Evolutionary conservation across 306 rosid species (phyloP).

Genomic region (Trifolium subterraneum): DNA sequence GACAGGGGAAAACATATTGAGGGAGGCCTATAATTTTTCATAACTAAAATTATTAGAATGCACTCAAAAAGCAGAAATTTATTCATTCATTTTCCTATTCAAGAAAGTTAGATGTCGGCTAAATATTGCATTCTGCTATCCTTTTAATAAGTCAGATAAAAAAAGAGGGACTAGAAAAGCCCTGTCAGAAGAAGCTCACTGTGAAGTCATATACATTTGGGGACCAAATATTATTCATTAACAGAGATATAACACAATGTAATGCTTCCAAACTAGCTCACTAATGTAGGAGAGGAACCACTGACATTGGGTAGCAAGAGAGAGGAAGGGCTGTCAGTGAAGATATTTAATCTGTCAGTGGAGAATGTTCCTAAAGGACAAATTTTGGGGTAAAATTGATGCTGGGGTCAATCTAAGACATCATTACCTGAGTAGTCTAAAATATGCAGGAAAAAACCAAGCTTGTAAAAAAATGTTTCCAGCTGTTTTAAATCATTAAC

Average conservation of each 20-base stretch:
- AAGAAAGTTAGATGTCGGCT: constrained; percentile 22
- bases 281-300: constrained; percentile 34
- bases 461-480: constrained; percentile 95
- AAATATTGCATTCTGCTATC: constrained; percentile 17
- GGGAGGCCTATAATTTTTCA: constrained; percentile 21
- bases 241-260: constrained; percentile 22
- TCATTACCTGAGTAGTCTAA: constrained; percentile 86
- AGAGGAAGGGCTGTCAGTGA: constrained; percentile 31
- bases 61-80: constrained; percentile 20
- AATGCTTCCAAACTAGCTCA: constrained; percentile 40
- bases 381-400: constrained; percentile 32
- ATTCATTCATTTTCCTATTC: not conserved
- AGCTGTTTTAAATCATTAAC: constrained; percentile 87
- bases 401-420: constrained; percentile 37
- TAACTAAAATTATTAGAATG: constrained; percentile 13
- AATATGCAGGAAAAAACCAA: constrained; percentile 90
- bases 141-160: constrained; percentile 29
- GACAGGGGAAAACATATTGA: constrained; percentile 9
- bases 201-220: constrained; percentile 26
- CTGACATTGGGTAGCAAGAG: constrained; percentile 4
- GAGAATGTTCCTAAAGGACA: constrained; percentile 29
- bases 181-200: constrained; percentile 19
- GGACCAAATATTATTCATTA: constrained; percentile 28
- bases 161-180: constrained; percentile 5
- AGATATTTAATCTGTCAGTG: constrained; percentile 34